phyloP scores from a whole-genome alignment of 768 basidiomycete species.

The Suillus clintonianus region DNA sequence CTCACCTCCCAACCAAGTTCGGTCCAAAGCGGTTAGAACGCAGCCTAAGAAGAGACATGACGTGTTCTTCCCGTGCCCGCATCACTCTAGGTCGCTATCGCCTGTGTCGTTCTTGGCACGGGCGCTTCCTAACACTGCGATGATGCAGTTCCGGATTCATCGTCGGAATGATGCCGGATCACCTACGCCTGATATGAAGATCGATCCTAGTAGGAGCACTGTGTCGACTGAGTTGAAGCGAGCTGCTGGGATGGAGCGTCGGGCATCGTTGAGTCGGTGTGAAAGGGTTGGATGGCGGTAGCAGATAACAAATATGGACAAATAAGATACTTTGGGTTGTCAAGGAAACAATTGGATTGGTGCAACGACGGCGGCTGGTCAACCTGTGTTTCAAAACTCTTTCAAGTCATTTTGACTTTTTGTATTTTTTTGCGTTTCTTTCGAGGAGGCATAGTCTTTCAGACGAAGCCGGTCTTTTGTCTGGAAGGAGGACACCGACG shows the following conservation, averaged over 20 bases:
- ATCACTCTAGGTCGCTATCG: slow-evolving; percentile 1
- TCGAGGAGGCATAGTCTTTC: neutral
- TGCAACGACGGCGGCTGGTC: neutral
- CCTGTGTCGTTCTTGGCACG: slow-evolving; percentile 12
- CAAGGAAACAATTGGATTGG: neutral
- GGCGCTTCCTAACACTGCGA: slow-evolving; percentile 8
- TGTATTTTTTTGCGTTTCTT: neutral
- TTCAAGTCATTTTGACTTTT: slow-evolving; percentile 1
- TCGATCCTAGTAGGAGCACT: slow-evolving; percentile 21
- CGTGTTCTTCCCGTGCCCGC: slow-evolving; percentile 28
- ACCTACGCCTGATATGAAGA: slow-evolving; percentile 20
- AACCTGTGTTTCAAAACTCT: slow-evolving; percentile 1
- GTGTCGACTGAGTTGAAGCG: slow-evolving; percentile 33
- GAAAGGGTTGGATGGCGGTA: slow-evolving; percentile 17
- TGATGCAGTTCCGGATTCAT: slow-evolving; percentile 12
- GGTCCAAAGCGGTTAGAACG: slow-evolving; percentile 11
- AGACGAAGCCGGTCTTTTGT: slow-evolving; percentile 11
- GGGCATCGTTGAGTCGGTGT: slow-evolving; percentile 17
- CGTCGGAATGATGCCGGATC: slow-evolving; percentile 15
- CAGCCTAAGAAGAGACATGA: slow-evolving; percentile 25
- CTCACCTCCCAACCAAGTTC: slow-evolving; percentile 1
- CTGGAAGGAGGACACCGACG: neutral
- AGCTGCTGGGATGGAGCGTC: slow-evolving; percentile 27
- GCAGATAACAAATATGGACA: slow-evolving; percentile 6
- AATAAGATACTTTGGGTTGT: slow-evolving; percentile 2